phyloP scores from a whole-genome alignment of 805 yeast genomes.

The Spathaspora hagerdaliae region DNA sequence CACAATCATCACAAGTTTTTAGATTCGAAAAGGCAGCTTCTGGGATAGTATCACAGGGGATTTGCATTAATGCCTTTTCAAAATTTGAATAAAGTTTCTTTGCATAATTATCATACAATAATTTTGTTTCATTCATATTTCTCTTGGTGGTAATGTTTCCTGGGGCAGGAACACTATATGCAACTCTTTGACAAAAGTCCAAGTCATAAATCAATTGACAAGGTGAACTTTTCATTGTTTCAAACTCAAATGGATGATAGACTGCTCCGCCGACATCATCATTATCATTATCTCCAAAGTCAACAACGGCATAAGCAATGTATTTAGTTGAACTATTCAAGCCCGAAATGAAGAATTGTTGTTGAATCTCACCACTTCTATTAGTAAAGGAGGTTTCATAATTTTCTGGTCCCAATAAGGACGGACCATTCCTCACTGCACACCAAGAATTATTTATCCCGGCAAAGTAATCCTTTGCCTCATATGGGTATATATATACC shows the following conservation, averaged over 20 bases:
- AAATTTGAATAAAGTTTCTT: constrained; percentile 56
- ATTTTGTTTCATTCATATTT: constrained; percentile 7
- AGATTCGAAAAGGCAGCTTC: constrained; percentile 74
- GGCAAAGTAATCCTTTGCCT: constrained; percentile 28
- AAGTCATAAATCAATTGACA: constrained; percentile 75
- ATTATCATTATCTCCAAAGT: constrained; percentile 26
- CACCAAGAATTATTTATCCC: constrained; percentile 60
- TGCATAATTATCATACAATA: constrained; percentile 65
- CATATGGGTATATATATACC: constrained; percentile 46
- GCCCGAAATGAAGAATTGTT: constrained; percentile 59
- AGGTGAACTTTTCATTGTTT: constrained; percentile 48
- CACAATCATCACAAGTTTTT: constrained; percentile 69
- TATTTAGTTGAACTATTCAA: constrained; percentile 61
- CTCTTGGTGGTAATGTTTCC: neutral
- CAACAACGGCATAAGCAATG: constrained; percentile 57
- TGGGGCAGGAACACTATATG: constrained; percentile 76
- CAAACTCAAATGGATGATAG: constrained; percentile 53
- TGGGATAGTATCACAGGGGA: constrained; percentile 66
- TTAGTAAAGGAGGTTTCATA: constrained; percentile 35
- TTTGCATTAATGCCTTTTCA: constrained; percentile 67
- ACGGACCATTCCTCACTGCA: constrained; percentile 59
- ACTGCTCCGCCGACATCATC: constrained; percentile 57
- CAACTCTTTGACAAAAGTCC: constrained; percentile 75
- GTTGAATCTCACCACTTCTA: constrained; percentile 47
- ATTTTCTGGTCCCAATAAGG: constrained; percentile 17